Evolutionary conservation across 78 protist species (phyloP), one percentile per base, ranked within the genome.

Genomic region (Mantamonas sphyraenae): DNA sequence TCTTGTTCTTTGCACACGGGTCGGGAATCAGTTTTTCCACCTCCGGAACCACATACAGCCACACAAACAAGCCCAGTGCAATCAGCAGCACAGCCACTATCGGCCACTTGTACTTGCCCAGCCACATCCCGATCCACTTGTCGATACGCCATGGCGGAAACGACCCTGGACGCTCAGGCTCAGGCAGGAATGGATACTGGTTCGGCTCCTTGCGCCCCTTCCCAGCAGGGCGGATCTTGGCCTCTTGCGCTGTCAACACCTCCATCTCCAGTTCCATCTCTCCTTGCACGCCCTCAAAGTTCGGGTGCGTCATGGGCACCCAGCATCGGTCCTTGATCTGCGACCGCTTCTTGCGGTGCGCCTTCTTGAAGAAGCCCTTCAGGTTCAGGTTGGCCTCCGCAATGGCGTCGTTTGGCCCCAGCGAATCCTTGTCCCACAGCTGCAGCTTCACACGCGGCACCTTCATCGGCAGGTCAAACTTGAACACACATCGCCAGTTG

Each of bases 361-460:
- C 71, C 35, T 4, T 9, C 53, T 74, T 74, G 56, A 74, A 43
- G 3, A 74, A 14, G 37, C 71, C 64, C 5, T 9, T 4, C 50
- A 74, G 78, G 31, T 74, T 59, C 38, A 74, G 64, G 24, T 31
- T 34, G 28, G 73, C 78, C 53, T 74, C 78, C 26, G 71, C 78
- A 4, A 74, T 74, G 34, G 53, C 12, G 59, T 59, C 78, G 53
- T 74, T 74, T 5, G 78, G 72, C 31, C 30, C 26, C 43, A 74
- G 57, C 17, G 66, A 8, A 34, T 74, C 71, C 68, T 74, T 56
- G 58, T 74, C 78, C 78, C 78, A 74, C 10, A 74, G 10, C 51
- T 74, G 78, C 72, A 68, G 39, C 37, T 73, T 73, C 35, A 73
- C 12, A n/a, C 77, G 67, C 35, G 77, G 77, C 58, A 73, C 77